Evolutionary conservation across 495 filamentous ascomycete species (phyloP), one percentile per base, ranked within the genome.

Genomic region (Aspergillus sclerotiicarbonarius): DNA sequence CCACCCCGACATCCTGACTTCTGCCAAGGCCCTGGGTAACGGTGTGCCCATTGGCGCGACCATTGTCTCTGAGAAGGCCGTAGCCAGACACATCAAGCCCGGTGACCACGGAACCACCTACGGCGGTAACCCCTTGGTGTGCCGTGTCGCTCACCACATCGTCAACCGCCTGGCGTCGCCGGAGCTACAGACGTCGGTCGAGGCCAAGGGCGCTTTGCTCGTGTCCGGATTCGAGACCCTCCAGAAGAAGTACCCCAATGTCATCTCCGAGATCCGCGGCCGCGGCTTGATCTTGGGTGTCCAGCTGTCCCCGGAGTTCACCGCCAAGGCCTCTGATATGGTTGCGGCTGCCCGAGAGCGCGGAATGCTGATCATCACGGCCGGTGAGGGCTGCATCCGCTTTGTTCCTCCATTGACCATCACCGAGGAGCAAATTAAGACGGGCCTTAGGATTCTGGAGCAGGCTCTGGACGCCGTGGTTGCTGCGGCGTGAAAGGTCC

Each of bases 61-160:
- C 8, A 86, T 98, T 55, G 89, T 96, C 19, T 75, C 76, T 4
- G 90, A 82, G 56, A 83, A 85, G 44, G 75, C 77, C 30, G 91
- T 98, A 0, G 87, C 83, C 8, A 80, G 87, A n/a, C 87, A 88
- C 69, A 95, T 98, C 68, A 87, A 89, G 64, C 84, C 89, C 6
- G 94, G 94, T 47, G 94, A 98, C 67, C 94, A 98, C 70, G 94
- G 94, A 20, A 98, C 94, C 2, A 98, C 94, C 12, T 98, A 96
- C 64, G 94, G 94, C 18, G 94, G 94, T 3, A 98, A 98, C 75
- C 95, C 94, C 16, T 78, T 98, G 13, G 94, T 84, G 1, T 89
- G 87, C 64, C 80, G 92, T 39, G 70, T 98, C 2, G 95, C 90
- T 4, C 87, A 95, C 67, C 84, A 93, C 68, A 85, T 96, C 49